Evolutionary conservation across 2,329 filamentous ascomycete genomes (phyloP), one percentile per base, ranked within the genome.

Genomic region (Trichoderma oligosporum): DNA sequence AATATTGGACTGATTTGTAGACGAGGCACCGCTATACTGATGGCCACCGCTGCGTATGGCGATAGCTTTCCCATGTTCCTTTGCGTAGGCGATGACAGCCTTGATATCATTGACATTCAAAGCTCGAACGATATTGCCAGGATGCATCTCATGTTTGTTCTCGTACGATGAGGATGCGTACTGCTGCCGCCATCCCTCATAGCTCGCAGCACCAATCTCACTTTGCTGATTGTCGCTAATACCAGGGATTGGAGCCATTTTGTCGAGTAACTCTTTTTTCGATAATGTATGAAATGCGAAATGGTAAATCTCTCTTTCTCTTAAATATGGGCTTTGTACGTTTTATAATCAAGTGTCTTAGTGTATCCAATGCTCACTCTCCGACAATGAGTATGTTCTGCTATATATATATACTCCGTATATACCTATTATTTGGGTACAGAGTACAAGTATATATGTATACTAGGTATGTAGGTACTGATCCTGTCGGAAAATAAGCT

Each of bases 1-100:
- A 52, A 80, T 79, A 48, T 77, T 77, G 1, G 68, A 67, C 4
- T 67, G 71, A 22, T 68, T 64, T 0, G 76, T 78, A 0, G 77
- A 79, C 0, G 72, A 79, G 11, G 77, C 77, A 18, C 77, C 77
- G 49, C 74, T 76, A 61, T 80, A 80, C 60, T 79, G 76, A 55
- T 80, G 77, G 1, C 77, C 77, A 0, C 77, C 77, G 1, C 69
- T 78, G 58, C 70, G 73, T 56, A 79, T 71, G 8, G 78, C 75
- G 1, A 80, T 69, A 3, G 74, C 71, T 14, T 76, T 66, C 2
- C 71, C 71, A 49, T 73, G 67, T 3, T 68, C 62, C 38, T 67
- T 72, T 2, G 77, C 76, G 58, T 74, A 76, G 39, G 71, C 68
- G 6, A 80, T 61, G 2, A 72, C 66, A 6, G 64, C 61, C 9